Conservation (phyloP, 73 alveolate species). For the Paramecium sonneborni region DNA sequence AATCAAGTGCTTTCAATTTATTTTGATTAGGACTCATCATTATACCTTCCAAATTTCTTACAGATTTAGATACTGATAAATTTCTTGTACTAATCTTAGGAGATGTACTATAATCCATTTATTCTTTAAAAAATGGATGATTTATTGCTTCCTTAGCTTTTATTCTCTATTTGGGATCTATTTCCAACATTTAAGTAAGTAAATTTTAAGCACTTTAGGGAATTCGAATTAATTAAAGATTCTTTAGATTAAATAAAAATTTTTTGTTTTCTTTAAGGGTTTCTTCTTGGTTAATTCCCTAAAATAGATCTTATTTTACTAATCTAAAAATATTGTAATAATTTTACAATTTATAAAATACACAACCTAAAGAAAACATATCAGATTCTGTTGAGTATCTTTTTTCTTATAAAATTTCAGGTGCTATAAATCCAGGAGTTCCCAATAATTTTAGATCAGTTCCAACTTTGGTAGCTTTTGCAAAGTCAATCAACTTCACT, state of each 20-base stretch:
- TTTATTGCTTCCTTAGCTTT: neutral
- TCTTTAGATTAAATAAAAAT: neutral
- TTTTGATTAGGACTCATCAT: neutral
- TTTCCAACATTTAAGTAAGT: neutral
- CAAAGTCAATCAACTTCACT: constrained; percentile 12
- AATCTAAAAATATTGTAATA: neutral
- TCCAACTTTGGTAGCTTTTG: neutral
- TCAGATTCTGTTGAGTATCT: neutral
- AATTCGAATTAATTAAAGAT: neutral
- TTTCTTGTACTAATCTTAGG: neutral
- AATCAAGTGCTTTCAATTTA: neutral
- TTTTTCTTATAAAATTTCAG: neutral
- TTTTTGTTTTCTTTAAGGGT: neutral
- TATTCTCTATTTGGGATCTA: neutral
- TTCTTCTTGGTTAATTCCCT: neutral
- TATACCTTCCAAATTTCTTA: neutral
- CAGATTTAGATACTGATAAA: neutral
- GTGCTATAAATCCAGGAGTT: constrained; percentile 34
- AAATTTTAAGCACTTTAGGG: neutral
- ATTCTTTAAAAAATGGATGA: constrained; percentile 3
- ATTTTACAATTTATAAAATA: neutral
- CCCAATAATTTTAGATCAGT: constrained; percentile 28
- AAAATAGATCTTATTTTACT: neutral
- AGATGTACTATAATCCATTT: neutral
- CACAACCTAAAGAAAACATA: constrained; percentile 3